Conservation (phyloP, 192 early-diverging fungal genomes). For the Backusella sp. region DNA sequence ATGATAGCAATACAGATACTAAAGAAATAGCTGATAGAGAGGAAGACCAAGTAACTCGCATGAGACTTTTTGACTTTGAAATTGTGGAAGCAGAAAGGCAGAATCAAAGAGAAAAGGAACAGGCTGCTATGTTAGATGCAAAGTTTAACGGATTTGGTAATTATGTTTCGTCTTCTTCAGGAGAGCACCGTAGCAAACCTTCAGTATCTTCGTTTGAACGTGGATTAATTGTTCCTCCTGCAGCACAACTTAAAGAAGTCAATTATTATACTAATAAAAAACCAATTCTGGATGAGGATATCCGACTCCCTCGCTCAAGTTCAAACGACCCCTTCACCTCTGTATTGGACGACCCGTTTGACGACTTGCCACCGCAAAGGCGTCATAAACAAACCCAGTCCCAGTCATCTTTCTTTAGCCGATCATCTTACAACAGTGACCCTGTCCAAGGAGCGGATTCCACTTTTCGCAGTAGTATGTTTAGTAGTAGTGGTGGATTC, state of each 20-base stretch:
- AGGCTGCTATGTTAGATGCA: slow-evolving; percentile 24
- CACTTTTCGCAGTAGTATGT: slow-evolving; percentile 13
- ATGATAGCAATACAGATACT: slow-evolving; percentile 6
- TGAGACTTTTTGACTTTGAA: slow-evolving; percentile 30
- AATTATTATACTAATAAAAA: neutral
- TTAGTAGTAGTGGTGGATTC: slow-evolving; percentile 19
- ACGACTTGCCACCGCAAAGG: slow-evolving; percentile 8
- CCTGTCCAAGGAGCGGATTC: neutral
- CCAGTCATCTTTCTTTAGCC: slow-evolving; percentile 27
- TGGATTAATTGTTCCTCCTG: neutral
- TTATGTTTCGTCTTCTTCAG: slow-evolving; percentile 17
- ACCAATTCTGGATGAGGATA: neutral
- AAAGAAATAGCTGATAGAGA: slow-evolving; percentile 10
- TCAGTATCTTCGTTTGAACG: neutral
- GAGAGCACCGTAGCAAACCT: slow-evolving; percentile 1
- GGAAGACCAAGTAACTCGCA: slow-evolving; percentile 12
- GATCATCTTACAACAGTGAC: neutral
- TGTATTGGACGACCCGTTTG: slow-evolving; percentile 24
- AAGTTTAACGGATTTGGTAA: slow-evolving; percentile 27
- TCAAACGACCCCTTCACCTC: neutral
- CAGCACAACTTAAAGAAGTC: neutral
- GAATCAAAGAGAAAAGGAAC: slow-evolving; percentile 9
- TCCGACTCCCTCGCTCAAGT: neutral
- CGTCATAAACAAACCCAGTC: slow-evolving; percentile 21
- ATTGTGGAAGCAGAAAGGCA: slow-evolving; percentile 22